Conservation (phyloP, 2,329 filamentous ascomycete genomes). For the Hyphodiscus sp. region DNA sequence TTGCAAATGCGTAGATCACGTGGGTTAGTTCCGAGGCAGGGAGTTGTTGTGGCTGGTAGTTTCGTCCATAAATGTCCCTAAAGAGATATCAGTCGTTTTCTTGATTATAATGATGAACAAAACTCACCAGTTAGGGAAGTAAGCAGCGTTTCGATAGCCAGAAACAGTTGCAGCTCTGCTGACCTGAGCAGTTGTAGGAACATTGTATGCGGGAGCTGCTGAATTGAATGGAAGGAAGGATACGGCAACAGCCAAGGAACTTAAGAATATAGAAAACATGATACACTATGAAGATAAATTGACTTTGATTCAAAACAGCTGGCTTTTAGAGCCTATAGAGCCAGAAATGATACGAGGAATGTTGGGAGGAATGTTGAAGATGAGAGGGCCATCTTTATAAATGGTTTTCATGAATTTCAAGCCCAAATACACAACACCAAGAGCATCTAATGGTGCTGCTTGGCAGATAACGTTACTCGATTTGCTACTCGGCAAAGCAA, state of each 20-base stretch:
- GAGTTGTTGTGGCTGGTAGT: conserved; percentile 66
- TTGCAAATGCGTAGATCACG: conserved; percentile 76
- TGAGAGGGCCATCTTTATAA: background rate
- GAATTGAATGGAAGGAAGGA: background rate
- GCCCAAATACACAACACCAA: background rate
- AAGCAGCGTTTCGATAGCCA: conserved; percentile 16
- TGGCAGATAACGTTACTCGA: background rate
- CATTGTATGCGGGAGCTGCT: background rate
- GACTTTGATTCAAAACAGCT: background rate
- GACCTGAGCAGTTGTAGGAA: background rate
- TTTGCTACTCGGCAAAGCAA: background rate
- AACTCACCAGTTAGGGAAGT: conserved; percentile 33
- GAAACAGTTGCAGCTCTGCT: background rate
- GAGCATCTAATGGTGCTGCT: background rate
- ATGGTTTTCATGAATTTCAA: background rate
- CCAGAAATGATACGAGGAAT: background rate
- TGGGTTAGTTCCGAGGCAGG: conserved; percentile 67
- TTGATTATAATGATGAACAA: background rate
- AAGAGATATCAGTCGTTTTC: background rate
- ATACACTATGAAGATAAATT: background rate
- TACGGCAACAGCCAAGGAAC: background rate
- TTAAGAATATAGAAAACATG: background rate
- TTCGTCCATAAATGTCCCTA: conserved; percentile 67
- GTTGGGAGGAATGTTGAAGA: background rate
- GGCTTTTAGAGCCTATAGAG: no score